These are phyloP conservation scores for Cryptosporidium bovis DNA, from an alignment of 169 alveolate species.

Conservation along the genomic window DNA sequence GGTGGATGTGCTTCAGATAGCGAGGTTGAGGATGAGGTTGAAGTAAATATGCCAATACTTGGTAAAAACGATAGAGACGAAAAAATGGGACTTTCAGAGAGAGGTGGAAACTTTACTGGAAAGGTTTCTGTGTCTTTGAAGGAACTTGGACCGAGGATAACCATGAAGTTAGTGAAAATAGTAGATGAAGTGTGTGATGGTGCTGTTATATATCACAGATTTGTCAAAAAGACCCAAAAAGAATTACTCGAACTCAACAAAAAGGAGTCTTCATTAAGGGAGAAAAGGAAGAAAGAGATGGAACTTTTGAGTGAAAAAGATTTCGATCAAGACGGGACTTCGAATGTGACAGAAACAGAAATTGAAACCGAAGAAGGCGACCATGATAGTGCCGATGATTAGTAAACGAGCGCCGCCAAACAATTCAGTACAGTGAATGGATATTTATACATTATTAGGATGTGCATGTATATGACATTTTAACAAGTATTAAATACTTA, in stretches of 20 bases:
- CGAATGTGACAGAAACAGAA: background rate
- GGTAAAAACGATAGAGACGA: background rate
- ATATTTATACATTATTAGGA: too few species aligned
- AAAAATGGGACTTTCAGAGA: slow-evolving; percentile 42
- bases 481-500: background rate
- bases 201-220: slow-evolving; percentile 80
- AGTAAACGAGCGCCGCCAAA: too few species aligned
- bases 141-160: slow-evolving; percentile 80
- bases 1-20: slow-evolving; percentile 55
- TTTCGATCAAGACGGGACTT: background rate
- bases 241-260: slow-evolving; percentile 73
- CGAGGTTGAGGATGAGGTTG: slow-evolving; percentile 69
- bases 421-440: too few species aligned
- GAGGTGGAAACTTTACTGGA: slow-evolving; percentile 59
- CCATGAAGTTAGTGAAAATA: slow-evolving; percentile 75
- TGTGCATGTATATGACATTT: background rate
- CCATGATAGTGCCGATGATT: background rate
- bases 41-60: slow-evolving; percentile 15
- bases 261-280: slow-evolving; percentile 73
- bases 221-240: slow-evolving; percentile 77
- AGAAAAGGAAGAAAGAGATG: slow-evolving; percentile 75
- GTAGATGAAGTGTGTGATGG: slow-evolving; percentile 82
- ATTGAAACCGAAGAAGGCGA: background rate
- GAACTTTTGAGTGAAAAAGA: background rate
- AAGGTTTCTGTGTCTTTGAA: slow-evolving; percentile 73